These are phyloP conservation scores for Geum urbanum DNA, from an alignment of 306 rosid species.

Conservation along the genomic window DNA sequence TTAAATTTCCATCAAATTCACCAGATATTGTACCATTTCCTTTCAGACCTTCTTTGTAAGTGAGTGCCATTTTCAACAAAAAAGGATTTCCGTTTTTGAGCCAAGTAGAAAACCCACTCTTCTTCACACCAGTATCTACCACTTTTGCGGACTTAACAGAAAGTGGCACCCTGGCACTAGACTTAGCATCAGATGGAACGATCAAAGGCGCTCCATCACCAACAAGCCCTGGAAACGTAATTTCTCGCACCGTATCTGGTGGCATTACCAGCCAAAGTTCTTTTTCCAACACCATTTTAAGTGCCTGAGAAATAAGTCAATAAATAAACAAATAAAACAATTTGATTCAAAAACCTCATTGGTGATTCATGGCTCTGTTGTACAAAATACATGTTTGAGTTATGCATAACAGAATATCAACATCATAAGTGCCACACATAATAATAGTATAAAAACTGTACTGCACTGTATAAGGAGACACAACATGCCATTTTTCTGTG, in stretches of 20 bases:
- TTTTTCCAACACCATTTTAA: conserved; percentile 92
- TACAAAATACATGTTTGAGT: background rate
- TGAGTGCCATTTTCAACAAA: conserved; percentile 43
- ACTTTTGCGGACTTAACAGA: conserved; percentile 46
- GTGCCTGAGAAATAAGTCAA: conserved; percentile 49
- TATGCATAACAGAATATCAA: background rate
- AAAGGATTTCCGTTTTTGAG: conserved; percentile 80
- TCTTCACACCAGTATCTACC: conserved; percentile 42
- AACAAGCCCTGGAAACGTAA: conserved; percentile 94
- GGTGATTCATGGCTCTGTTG: background rate
- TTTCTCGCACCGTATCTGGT: conserved; percentile 66
- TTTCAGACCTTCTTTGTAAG: conserved; percentile 52
- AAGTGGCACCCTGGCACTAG: conserved; percentile 37
- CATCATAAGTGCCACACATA: background rate
- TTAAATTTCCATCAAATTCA: conserved; percentile 55
- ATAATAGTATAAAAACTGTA: background rate
- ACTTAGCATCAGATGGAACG: conserved; percentile 48
- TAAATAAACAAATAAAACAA: background rate
- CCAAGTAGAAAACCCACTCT: conserved; percentile 76
- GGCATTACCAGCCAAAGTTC: conserved; percentile 82
- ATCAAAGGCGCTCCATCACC: conserved; percentile 97
- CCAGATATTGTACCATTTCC: conserved; percentile 50
- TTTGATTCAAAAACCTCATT: background rate
- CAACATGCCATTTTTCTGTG: background rate
- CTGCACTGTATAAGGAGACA: too few relatives aligned